Evolutionary conservation across 1,139 yeast species (phyloP), one percentile per base, ranked within the genome.

Genomic region (Diutina sp.): DNA sequence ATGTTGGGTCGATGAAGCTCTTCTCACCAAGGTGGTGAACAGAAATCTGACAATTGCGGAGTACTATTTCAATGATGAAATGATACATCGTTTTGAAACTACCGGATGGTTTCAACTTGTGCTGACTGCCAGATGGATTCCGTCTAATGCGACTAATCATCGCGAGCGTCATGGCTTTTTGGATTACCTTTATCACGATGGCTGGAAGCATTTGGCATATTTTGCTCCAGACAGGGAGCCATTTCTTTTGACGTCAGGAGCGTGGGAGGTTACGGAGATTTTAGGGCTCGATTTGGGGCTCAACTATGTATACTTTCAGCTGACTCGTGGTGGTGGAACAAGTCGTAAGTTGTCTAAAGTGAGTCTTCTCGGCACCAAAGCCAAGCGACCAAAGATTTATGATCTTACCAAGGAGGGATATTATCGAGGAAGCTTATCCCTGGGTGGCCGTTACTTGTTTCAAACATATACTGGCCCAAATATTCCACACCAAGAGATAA

Each of bases 81-180:
- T 50, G 6, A n/a, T 32, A 5, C 53, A 32, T 12, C 53, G 53
- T 6, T 28, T 68, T 55, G 60, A 60, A 1, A 72, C 74, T 3
- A 71, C 76, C 54, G 72, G 79, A 18, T 80, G 88, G 79, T 90
- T 91, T 74, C 99, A 93, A 67, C 83, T 91, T 47, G 80, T 89
- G 8, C 88, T 85, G 60, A 82, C 85, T 61, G 84, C 95, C 0
- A 70, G 80, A 44, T 85, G 72, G 64, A 77, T 93, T 48, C 96
- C 97, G 8, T 79, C 80, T 58, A 81, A 87, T 60, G 72, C 69
- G 28, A 54, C 69, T 1, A 60, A 64, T 41, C 78, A 80, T 9
- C 69, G 82, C 55, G 58, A 64, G 16, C 59, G 69, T 32, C 83
- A 80, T 63, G 85, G 85, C 0, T 81, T 80, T 61, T 74, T 81